Evolutionary conservation across 2,329 filamentous ascomycete genomes (phyloP), one percentile per base, ranked within the genome.

Genomic region (Monilinia polystroma): DNA sequence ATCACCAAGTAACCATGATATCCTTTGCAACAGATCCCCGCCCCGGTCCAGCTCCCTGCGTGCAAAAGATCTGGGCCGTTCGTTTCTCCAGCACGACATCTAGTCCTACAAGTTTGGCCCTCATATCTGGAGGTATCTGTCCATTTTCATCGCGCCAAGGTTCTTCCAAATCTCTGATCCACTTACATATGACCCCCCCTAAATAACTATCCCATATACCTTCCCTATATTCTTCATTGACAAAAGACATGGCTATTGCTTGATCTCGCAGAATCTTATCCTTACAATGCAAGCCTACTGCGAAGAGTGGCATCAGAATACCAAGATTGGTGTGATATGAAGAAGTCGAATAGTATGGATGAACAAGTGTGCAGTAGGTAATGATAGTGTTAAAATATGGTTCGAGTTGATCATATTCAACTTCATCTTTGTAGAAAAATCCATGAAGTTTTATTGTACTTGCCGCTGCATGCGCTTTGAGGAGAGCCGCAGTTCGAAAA

Each of bases 251-350:
- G 23, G 62, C 49, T 14, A 70, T 67, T 6, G 69, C 66, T 43
- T 54, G 47, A 16, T 63, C 49, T n/a, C 69, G 43, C 18, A 66
- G 45, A 12, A 64, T 45, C 18, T 26, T 53, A 29, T 66, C 41
- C 0, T 68, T 57, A 63, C 69, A 70, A 29, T 66, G 62, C 18
- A 67, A 51, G 3, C 60, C 62, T 7, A 67, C 67, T 60, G 68
- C 64, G n/a, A 65, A 66, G 0, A 70, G 64, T 1, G 68, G 56
- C 32, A 65, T 63, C 1, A 70, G n/a, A 26, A 70, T 70, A 1
- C 69, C 69, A 5, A 68, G 53, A 26, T 70, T 66, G n/a, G 67
- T 70, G 11, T 55, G 53, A 47, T 69, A 70, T 3, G 58, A 58
- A 18, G 51, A 63, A 5, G 47, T 14, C 3, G 63, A 55, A 4